Evolutionary conservation across 495 filamentous ascomycete species (phyloP), one percentile per base, ranked within the genome.

Genomic region (Hypoxylon lienhwacheense): DNA sequence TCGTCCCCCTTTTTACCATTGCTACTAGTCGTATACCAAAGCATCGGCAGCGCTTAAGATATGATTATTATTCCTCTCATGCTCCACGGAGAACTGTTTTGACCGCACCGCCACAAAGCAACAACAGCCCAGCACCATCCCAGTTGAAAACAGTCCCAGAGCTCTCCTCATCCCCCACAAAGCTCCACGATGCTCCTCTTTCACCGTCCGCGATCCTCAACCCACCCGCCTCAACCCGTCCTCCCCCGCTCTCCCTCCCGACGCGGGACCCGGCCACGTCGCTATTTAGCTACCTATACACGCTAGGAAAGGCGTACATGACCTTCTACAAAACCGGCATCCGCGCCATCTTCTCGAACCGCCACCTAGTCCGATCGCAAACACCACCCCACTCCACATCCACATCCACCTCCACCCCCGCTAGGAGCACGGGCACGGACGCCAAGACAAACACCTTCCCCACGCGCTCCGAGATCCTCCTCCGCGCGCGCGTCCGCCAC

Each of bases 251-350:
- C 37, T 44, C 68, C 26, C 63, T 85, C n/a, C 81, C 84, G 1
- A 44, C 33, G 10, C 76, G 72, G 22, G 58, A 63, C 7, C 50
- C 68, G 4, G 47, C 57, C 22, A 63, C 73, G 25, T 70, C 66
- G 20, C 60, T 65, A 21, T 60, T 81, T 58, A 51, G 6, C 1
- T 74, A 86, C 70, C 63, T 74, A 29, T 70, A 78, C 61, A 35
- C 53, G 0, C 63, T 74, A 3, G 85, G 83, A 35, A 81, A 80
- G 45, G 74, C 80, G 15, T 88, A 87, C 69, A 62, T 83, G 4
- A 69, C 70, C 22, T 97, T 97, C 80, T 97, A 96, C 81, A 95
- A 95, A 67, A 80, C 81, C 17, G 92, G 92, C 10, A 67, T 96
- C 19, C 80, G 78, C 57, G 81, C 85, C 45, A 82, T 96, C 46